A percentile compares a stretch with the other conserved stretches of the same genome.
phyloP scores from a whole-genome alignment of 805 yeast genomes.

The Lipomyces kockii region DNA sequence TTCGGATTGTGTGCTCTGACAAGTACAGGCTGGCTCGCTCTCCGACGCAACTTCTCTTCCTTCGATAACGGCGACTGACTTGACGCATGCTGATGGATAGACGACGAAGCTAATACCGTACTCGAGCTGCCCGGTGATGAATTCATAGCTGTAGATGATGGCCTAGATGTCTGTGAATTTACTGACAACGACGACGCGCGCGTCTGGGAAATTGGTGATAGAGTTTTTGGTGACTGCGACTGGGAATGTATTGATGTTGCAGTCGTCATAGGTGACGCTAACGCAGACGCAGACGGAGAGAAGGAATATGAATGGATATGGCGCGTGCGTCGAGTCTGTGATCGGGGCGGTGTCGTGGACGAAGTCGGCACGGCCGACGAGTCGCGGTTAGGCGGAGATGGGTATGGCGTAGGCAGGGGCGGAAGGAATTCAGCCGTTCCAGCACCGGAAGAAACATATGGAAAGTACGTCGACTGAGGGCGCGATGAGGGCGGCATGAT shows the following conservation, averaged over 20 bases:
- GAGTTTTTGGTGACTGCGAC: background rate
- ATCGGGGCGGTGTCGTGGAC: background rate
- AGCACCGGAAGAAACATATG: constrained; percentile 14
- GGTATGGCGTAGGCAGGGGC: background rate
- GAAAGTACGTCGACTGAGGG: constrained; percentile 12
- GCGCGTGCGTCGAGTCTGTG: background rate
- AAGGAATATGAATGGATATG: background rate
- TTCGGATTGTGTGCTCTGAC: background rate
- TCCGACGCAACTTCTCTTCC: background rate
- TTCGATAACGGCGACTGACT: background rate
- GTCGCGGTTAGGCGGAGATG: background rate
- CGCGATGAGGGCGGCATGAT: constrained; percentile 1
- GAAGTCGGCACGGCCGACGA: background rate
- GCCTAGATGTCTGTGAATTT: background rate
- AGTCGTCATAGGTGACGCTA: background rate
- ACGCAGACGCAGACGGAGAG: background rate
- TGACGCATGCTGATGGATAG: background rate
- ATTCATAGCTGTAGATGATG: background rate
- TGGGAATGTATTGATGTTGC: background rate
- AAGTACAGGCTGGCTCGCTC: constrained; percentile 8
- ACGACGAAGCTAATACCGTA: background rate
- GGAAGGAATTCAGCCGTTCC: constrained; percentile 16
- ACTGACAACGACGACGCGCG: background rate
- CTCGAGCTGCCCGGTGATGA: background rate
- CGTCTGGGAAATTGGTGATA: background rate